A percentile compares a stretch with the other conserved stretches of the same genome.
These are phyloP conservation scores for Candida chilensis DNA, from an alignment of 805 yeast species.

Conservation along the genomic window DNA sequence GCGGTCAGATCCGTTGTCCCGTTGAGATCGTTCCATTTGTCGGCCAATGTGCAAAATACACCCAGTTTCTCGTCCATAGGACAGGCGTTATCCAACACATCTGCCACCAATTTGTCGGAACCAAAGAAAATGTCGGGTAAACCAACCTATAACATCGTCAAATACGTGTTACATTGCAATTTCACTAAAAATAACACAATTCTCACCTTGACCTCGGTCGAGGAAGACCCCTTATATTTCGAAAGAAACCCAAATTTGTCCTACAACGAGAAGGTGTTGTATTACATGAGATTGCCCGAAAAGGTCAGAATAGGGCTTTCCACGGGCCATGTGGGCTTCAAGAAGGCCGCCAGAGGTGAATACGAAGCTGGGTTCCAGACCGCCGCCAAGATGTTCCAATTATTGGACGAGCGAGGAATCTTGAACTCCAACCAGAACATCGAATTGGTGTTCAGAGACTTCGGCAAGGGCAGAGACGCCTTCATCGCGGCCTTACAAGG, in stretches of 20 bases:
- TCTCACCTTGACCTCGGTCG: conserved; percentile 63
- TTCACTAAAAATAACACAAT: conserved; percentile 82
- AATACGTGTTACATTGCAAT: conserved; percentile 66
- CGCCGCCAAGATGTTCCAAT: conserved; percentile 59
- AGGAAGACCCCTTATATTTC: conserved; percentile 52
- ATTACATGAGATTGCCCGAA: conserved; percentile 74
- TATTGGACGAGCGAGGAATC: conserved; percentile 54
- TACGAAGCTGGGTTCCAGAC: conserved; percentile 91
- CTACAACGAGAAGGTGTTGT: conserved; percentile 64
- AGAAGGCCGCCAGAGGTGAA: conserved; percentile 84
- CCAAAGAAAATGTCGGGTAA: too few species aligned
- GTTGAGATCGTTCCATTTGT: too few species aligned
- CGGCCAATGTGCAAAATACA: too few species aligned
- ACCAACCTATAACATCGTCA: conserved; percentile 38
- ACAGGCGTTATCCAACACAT: too few species aligned
- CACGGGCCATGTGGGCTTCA: conserved; percentile 84
- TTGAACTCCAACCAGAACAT: conserved; percentile 45
- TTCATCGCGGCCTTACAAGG: conserved; percentile 79
- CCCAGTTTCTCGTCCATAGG: too few species aligned
- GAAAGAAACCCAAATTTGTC: conserved; percentile 45
- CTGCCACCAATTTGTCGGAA: too few species aligned
- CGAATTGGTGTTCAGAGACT: conserved; percentile 72
- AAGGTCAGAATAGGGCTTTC: conserved; percentile 58
- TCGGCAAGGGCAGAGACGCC: conserved; percentile 86
- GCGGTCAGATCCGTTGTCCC: too few species aligned